These are phyloP conservation scores for Adansonia rubrostipa DNA, from an alignment of 441 rosid species.

Conservation along the genomic window DNA sequence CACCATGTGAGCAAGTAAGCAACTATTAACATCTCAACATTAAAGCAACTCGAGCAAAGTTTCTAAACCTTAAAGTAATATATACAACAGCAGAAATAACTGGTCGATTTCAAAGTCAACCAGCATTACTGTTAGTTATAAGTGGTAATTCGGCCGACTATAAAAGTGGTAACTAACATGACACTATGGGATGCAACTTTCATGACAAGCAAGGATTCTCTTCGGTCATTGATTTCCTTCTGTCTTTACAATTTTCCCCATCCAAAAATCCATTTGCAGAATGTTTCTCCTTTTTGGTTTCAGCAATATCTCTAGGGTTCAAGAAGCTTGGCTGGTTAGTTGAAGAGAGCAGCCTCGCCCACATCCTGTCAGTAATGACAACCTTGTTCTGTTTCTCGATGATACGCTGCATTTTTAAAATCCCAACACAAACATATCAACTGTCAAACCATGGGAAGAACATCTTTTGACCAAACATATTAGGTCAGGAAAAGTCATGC, in stretches of 20 bases:
- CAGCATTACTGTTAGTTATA: neutral
- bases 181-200: neutral
- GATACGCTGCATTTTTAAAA: slow-evolving; percentile 55
- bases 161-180: neutral
- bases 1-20: too few species aligned
- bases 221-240: neutral
- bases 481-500: neutral
- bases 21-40: neutral
- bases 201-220: neutral
- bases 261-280: slow-evolving; percentile 23
- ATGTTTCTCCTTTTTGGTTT: slow-evolving; percentile 26
- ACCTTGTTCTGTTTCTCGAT: slow-evolving; percentile 73
- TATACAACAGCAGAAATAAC: neutral
- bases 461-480: neutral
- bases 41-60: neutral
- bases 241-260: slow-evolving; percentile 12
- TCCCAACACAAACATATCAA: slow-evolving; percentile 3
- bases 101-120: neutral
- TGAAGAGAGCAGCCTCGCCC: slow-evolving; percentile 82
- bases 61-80: neutral
- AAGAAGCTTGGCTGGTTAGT: slow-evolving; percentile 85
- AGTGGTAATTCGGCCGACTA: too few species aligned
- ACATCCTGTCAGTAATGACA: slow-evolving; percentile 87
- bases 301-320: slow-evolving; percentile 36
- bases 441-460: neutral